Evolutionary conservation across 1,284 basidiomycete genomes (phyloP), one percentile per base, ranked within the genome.

Genomic region (Clitocybe nebularis): DNA sequence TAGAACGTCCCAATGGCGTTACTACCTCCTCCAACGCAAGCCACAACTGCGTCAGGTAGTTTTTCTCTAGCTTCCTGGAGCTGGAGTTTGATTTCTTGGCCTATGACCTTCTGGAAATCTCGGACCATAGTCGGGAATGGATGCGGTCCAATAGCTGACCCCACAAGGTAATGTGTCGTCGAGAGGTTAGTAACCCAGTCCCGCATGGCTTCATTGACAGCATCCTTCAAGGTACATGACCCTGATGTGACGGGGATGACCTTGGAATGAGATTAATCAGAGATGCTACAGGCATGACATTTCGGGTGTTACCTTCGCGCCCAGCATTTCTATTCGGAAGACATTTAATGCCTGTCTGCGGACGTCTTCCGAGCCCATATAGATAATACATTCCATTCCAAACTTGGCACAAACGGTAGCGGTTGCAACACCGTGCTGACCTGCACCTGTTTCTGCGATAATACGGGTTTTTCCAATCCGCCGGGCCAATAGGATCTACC

Each of bases 351-450:
- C 88, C 66, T 99, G 96, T 30, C 96, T 77, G 26, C 93, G 79
- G 16, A 97, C 94, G 64, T 99, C 96, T 66, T 98, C 95, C n/a
- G 91, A 82, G 42, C 96, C 96, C 95, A 99, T 99, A 71, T 94
- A 99, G 53, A 99, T 77, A 55, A 96, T 70, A 61, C 96, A 99
- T 64, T 98, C 87, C 71, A 99, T 60, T 10, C 92, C 94, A 58
- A 99, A 99, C 56, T 90, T 89, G 36, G 95, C 95, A 56, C 96
- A 99, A 6, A 93, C 96, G 2, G 95, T 99, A 0, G 96, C 96
- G 28, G 95, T 98, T 6, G 96, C 96, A 14, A 99, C 94, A 64
- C 96, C 96, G 65, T 99, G 96, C 64, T 99, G 95, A 21, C 96
- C 96, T 0, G 96, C 95, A 48, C 95, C 95, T 1, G 96, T 99